Evolutionary conservation across 805 yeast species (phyloP), one percentile per base, ranked within the genome.

Genomic region (Metschnikowia peoriensis): DNA sequence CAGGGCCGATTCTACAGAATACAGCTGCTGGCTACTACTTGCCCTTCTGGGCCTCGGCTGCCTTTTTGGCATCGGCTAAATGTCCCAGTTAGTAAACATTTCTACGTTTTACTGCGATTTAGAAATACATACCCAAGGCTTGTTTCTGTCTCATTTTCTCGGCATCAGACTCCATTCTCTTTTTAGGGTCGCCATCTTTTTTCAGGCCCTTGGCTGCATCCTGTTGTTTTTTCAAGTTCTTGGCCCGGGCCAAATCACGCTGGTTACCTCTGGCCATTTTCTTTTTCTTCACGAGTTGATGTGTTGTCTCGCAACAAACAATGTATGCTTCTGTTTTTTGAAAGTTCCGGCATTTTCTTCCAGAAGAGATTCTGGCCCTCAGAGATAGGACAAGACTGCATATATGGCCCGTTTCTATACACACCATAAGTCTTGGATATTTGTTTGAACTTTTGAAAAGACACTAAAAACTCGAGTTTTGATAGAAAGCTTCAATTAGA

Each of bases 231-330:
- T 93, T 94, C 68, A 75, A 68, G 71, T 89, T 89, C 74, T 89
- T 93, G 55, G 85, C 89, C 67, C 99, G 82, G 34, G 97, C 97
- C 62, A 88, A 80, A 40, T 93, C 99, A 70, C 99, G 82, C 73
- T 94, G 98, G 70, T 93, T 94, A 34, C 99, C 99, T 76, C 99
- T 82, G 49, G 97, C 86, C 97, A 93, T 92, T 10, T 17, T 40
- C 17, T 32, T 28, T 9, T 15, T n/a, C 11, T 46, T 27, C 38
- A 15, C 28, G 38, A 12, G 38, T 3, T 22, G 22, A 22, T 22
- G 22, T 22, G 22, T 4, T 22, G 22, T 22, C 22, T 22, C 22
- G 4, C 22, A 22, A 22, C 22, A 22, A 22, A 22, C 22, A 22
- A 22, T 22, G 22, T 22, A 3, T 22, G 22, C 22, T 22, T 38